A percentile compares a stretch with the other conserved stretches of the same genome.
phyloP scores from a whole-genome alignment of 768 basidiomycete genomes.

The Leccinum olivaceopallidum region DNA sequence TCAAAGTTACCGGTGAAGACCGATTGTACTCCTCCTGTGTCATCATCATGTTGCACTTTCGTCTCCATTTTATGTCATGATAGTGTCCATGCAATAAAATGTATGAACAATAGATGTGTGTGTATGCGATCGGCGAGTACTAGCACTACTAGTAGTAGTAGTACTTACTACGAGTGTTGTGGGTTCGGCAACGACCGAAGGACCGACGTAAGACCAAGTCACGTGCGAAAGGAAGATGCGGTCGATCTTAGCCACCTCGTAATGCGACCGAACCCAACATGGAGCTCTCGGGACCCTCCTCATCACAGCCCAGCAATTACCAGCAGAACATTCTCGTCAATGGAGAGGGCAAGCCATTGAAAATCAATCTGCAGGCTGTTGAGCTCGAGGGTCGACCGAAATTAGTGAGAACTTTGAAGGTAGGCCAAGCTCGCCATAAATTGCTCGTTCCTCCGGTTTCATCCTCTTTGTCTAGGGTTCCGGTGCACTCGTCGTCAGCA shows the following conservation, averaged over 20 bases:
- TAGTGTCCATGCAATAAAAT: constrained; percentile 35
- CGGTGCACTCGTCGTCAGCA: constrained; percentile 53
- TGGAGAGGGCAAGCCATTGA: constrained; percentile 42
- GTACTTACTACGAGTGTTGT: background rate
- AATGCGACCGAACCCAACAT: constrained; percentile 12
- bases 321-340: constrained; percentile 39
- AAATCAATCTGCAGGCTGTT: constrained; percentile 58
- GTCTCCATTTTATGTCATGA: constrained; percentile 38
- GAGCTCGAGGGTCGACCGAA: constrained; percentile 50
- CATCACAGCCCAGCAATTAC: constrained; percentile 15
- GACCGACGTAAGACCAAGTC: background rate
- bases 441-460: constrained; percentile 1
- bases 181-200: background rate
- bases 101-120: constrained; percentile 19
- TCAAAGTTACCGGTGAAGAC: constrained; percentile 65
- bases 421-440: constrained; percentile 24
- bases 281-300: constrained; percentile 23
- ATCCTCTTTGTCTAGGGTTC: constrained; percentile 42
- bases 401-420: constrained; percentile 52
- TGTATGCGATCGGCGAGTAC: background rate
- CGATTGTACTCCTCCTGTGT: constrained; percentile 36
- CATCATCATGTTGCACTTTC: constrained; percentile 46
- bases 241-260: background rate
- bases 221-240: constrained; percentile 5
- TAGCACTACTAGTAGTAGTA: no score